These are phyloP conservation scores for Mallotus nudiflorus DNA, from an alignment of 345 rosid genomes.

Conservation along the genomic window DNA sequence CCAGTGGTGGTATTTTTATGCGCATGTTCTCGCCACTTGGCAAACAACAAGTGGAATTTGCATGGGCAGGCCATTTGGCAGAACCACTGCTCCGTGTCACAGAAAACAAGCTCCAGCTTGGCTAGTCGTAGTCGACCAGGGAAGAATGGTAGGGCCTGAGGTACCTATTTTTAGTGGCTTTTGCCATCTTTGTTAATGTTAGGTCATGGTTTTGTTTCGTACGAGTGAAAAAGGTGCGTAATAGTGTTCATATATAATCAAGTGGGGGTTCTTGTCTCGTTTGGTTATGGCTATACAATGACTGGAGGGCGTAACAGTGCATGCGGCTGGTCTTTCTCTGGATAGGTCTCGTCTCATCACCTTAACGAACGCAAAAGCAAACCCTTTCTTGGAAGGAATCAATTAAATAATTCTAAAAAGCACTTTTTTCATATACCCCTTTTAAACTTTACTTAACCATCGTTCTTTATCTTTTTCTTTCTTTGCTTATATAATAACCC, in stretches of 20 bases:
- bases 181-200: not conserved
- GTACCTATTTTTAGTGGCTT: not conserved
- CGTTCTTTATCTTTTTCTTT: constrained; percentile 26
- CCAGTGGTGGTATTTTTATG: not conserved
- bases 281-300: not conserved
- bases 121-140: not conserved
- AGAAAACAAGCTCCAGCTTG: too few relatives aligned
- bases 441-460: too few relatives aligned
- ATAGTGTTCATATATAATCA: not conserved
- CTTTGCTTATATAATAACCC: constrained; percentile 9
- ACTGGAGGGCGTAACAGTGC: not conserved
- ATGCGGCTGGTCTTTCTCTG: not conserved
- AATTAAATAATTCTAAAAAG: not conserved
- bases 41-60: not conserved
- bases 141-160: not conserved
- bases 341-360: not conserved
- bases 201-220: not conserved
- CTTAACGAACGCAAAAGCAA: constrained; percentile 4
- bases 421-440: constrained; percentile 27
- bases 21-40: not conserved
- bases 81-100: not conserved
- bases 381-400: constrained; percentile 16
- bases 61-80: constrained; percentile 8
- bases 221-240: too few relatives aligned
- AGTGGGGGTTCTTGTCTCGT: constrained; percentile 9